A percentile compares a stretch with the other conserved stretches of the same genome.
Evolutionary conservation across 306 rosid species (phyloP).

Genomic region (Vigna hirtella): DNA sequence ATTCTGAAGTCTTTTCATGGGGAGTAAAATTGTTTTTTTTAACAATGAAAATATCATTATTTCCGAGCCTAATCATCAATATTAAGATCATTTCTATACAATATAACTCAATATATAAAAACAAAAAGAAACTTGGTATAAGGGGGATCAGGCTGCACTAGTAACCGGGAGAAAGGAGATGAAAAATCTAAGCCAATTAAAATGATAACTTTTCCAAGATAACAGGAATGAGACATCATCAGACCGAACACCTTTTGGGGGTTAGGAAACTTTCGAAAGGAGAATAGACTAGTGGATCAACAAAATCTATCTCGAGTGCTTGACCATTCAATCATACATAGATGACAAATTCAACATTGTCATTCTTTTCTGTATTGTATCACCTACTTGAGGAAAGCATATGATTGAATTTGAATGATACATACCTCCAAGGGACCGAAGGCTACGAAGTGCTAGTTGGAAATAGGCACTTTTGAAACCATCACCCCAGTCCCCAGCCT

Average conservation of each 20-base stretch:
- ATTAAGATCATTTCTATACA: not conserved
- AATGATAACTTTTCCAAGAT: conserved; percentile 15
- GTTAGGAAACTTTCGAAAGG: not conserved
- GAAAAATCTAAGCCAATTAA: conserved; percentile 5
- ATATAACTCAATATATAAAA: conserved; percentile 1
- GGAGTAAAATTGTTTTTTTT: not conserved
- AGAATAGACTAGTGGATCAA: conserved; percentile 24
- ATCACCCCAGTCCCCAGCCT: conserved; percentile 99
- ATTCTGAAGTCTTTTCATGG: not conserved
- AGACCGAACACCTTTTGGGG: not conserved
- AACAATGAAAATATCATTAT: not conserved
- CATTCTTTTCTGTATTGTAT: conserved; percentile 5
- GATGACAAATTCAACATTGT: conserved; percentile 29
- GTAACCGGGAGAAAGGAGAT: not conserved
- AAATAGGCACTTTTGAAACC: conserved; percentile 99
- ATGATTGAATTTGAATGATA: conserved; percentile 40
- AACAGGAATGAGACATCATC: not conserved
- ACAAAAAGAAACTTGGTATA: not conserved
- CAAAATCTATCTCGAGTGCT: not conserved
- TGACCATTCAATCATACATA: conserved; percentile 30
- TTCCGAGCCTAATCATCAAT: conserved; percentile 9
- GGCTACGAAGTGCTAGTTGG: conserved; percentile 98
- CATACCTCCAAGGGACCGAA: conserved; percentile 95
- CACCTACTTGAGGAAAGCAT: conserved; percentile 7
- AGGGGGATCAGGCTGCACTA: conserved; percentile 7